Percentiles rank a stretch among this genome's conserved stretches.
phyloP scores from a whole-genome alignment of 176 grass and related monocot species.

The Guadua angustifolia region DNA sequence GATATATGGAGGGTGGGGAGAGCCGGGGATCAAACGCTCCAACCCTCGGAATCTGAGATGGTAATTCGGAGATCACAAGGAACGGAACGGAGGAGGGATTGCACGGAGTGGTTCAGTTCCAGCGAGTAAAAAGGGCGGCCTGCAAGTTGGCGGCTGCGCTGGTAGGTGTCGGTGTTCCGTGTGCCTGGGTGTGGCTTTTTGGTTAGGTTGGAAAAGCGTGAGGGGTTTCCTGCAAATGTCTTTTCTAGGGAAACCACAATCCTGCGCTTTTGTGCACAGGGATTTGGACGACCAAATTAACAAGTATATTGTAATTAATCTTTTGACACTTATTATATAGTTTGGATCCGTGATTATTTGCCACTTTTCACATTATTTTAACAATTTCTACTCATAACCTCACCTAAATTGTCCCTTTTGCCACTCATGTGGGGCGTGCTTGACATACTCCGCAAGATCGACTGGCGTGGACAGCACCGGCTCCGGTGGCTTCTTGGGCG shows the following conservation, averaged over 20 bases:
- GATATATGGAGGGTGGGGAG: conserved; percentile 34
- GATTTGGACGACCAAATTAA: too few relatives aligned
- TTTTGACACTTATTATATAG: too few relatives aligned
- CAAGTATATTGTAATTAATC: too few relatives aligned
- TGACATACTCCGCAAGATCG: too few relatives aligned
- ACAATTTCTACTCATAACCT: too few relatives aligned
- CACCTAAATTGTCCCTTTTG: too few relatives aligned
- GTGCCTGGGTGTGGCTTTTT: not conserved
- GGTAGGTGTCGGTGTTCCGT: not conserved
- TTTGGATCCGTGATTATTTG: too few relatives aligned
- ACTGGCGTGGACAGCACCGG: too few relatives aligned
- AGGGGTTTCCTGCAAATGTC: conserved; percentile 1
- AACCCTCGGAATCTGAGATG: conserved; percentile 49
- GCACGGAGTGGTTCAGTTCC: conserved; percentile 23
- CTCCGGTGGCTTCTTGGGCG: too few relatives aligned
- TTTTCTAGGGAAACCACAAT: conserved; percentile 16
- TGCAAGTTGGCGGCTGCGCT: conserved; percentile 46
- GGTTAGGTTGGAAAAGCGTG: not conserved
- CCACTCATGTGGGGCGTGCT: too few relatives aligned
- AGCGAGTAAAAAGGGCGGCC: conserved; percentile 26
- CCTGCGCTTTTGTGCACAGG: too few relatives aligned
- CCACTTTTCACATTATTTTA: too few relatives aligned
- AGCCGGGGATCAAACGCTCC: conserved; percentile 27
- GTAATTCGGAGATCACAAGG: conserved; percentile 53
- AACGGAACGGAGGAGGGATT: not conserved